Percentiles rank a stretch among this genome's conserved stretches.
These are phyloP conservation scores for Erodium trifolium DNA, from an alignment of 441 rosid species.

Conservation along the genomic window DNA sequence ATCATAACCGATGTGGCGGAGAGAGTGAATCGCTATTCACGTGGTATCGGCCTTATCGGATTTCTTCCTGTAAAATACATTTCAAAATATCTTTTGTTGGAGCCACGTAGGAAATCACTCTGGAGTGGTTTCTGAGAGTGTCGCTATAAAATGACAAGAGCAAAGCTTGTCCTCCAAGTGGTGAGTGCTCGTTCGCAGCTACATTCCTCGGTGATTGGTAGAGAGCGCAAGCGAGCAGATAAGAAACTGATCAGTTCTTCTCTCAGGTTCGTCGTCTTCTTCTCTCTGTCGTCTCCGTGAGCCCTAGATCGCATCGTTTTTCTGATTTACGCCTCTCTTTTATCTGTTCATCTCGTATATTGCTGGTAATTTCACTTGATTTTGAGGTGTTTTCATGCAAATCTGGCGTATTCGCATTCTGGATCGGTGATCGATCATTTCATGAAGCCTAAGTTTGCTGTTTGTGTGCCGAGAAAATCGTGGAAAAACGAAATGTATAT, in stretches of 20 bases:
- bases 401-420: not conserved
- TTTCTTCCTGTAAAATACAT: not conserved
- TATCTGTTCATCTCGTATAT: not conserved
- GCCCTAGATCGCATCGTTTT: not conserved
- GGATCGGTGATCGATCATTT: not conserved
- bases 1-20: not conserved
- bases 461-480: not conserved
- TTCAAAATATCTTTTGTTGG: not conserved
- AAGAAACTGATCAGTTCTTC: not conserved
- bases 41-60: not conserved
- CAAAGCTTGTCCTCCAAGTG: not conserved
- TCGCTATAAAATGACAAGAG: not conserved
- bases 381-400: not conserved
- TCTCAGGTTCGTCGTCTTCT: not conserved
- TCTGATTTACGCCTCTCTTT: not conserved
- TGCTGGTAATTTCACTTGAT: not conserved
- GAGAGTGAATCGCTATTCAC: not conserved
- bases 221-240: slow-evolving; percentile 2
- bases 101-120: no score
- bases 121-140: not conserved
- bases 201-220: not conserved
- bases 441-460: not conserved
- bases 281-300: not conserved
- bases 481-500: not conserved
- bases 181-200: not conserved